Evolutionary conservation across 2,329 filamentous ascomycete species (phyloP).

Genomic region (Pseudopithomyces chartarum): DNA sequence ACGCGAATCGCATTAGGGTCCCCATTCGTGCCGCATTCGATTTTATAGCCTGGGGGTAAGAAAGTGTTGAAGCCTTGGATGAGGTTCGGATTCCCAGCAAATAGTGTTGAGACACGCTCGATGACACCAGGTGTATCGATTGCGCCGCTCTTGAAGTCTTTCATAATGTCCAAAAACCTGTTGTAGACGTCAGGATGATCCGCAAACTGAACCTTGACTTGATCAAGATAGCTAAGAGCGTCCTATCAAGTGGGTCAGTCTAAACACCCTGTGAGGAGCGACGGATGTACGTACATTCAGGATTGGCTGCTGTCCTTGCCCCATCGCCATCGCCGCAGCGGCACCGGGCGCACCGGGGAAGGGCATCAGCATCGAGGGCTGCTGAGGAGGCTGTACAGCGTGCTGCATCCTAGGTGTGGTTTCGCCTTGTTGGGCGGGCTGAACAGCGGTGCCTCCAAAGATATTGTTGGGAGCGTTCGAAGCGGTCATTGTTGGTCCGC

Average conservation of each 20-base stretch:
- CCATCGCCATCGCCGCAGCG: slow-evolving; percentile 61
- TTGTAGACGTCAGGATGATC: slow-evolving; percentile 98
- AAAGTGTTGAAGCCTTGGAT: slow-evolving; percentile 99
- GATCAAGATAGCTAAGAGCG: slow-evolving; percentile 93
- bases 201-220: slow-evolving; percentile 97
- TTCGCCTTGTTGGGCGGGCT: slow-evolving; percentile 61
- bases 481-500: slow-evolving; percentile 59
- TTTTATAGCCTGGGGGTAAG: slow-evolving; percentile 90
- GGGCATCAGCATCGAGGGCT: slow-evolving; percentile 58
- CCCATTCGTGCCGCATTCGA: slow-evolving; percentile 91
- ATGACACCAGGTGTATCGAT: slow-evolving; percentile 99
- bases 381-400: slow-evolving; percentile 58
- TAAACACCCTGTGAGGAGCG: not conserved
- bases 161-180: slow-evolving; percentile 97
- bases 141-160: slow-evolving; percentile 98
- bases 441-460: slow-evolving; percentile 73
- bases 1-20: slow-evolving; percentile 96
- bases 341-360: slow-evolving; percentile 49
- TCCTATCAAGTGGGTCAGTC: slow-evolving; percentile 50
- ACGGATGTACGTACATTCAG: slow-evolving; percentile 62
- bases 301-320: slow-evolving; percentile 83
- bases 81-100: slow-evolving; percentile 90
- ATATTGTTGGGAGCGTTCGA: slow-evolving; percentile 66
- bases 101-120: slow-evolving; percentile 91
- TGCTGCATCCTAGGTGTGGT: slow-evolving; percentile 66